phyloP scores from a whole-genome alignment of 805 yeast species.

The Metschnikowia santaceciliae region DNA sequence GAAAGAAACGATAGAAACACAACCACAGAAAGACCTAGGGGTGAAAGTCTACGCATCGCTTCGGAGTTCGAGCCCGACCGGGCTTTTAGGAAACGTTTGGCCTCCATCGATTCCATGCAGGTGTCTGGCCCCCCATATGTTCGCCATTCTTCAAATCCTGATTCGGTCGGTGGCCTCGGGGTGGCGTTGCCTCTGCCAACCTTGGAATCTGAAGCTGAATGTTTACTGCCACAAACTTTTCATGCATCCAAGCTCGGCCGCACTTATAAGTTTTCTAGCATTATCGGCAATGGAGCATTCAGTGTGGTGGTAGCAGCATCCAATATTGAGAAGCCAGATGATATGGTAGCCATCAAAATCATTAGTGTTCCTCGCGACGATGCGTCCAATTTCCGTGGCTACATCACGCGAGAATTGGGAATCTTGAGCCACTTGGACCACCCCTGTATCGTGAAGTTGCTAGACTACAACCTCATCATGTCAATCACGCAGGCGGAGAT shows the following conservation, averaged over 20 bases:
- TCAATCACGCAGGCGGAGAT: slow-evolving; percentile 24
- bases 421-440: slow-evolving; percentile 56
- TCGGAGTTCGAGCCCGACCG: slow-evolving; percentile 13
- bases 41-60: slow-evolving; percentile 7
- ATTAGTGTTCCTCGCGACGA: slow-evolving; percentile 35
- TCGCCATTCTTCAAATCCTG: slow-evolving; percentile 15
- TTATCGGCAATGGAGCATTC: slow-evolving; percentile 66
- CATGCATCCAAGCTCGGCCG: slow-evolving; percentile 9
- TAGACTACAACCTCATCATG: slow-evolving; percentile 45
- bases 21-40: too few relatives aligned
- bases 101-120: neutral
- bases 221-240: slow-evolving; percentile 6
- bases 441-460: slow-evolving; percentile 64
- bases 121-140: neutral
- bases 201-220: slow-evolving; percentile 5
- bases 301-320: slow-evolving; percentile 57
- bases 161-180: neutral
- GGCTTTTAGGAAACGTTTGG: slow-evolving; percentile 2
- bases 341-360: slow-evolving; percentile 68
- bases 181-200: slow-evolving; percentile 13
- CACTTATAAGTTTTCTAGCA: slow-evolving; percentile 11
- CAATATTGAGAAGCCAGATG: slow-evolving; percentile 18
- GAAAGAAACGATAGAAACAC: neutral
- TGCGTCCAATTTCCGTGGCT: slow-evolving; percentile 30
- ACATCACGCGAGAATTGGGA: slow-evolving; percentile 60